Percentiles rank a stretch among this genome's conserved stretches.
These are phyloP conservation scores for Tremella fuciformis DNA, from an alignment of 768 basidiomycete species.

Conservation along the genomic window DNA sequence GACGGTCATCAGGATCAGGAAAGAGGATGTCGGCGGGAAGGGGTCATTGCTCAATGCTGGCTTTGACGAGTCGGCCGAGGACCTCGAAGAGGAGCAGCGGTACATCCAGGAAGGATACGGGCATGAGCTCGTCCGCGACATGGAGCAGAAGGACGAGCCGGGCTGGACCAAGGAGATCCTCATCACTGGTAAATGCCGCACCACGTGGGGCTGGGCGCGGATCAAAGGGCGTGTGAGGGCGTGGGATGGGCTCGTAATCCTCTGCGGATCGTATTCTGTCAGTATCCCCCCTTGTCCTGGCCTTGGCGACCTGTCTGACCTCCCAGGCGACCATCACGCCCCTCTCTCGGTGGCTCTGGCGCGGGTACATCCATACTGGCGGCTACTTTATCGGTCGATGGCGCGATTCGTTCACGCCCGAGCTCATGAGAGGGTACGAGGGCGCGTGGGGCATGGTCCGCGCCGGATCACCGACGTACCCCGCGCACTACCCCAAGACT, in stretches of 20 bases:
- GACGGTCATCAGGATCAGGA: constrained; percentile 40
- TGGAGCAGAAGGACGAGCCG: constrained; percentile 32
- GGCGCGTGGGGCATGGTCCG: constrained; percentile 41
- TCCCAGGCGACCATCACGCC: constrained; percentile 12
- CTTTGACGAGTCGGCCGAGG: constrained; percentile 25
- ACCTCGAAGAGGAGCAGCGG: constrained; percentile 22
- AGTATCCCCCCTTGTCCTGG: constrained; percentile 6
- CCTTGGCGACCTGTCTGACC: neutral
- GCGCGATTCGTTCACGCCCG: constrained; percentile 50
- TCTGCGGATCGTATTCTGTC: constrained; percentile 36
- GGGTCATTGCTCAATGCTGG: constrained; percentile 42
- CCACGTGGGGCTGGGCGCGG: constrained; percentile 42
- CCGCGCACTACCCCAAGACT: constrained; percentile 30
- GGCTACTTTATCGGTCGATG: constrained; percentile 49
- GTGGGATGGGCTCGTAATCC: constrained; percentile 49
- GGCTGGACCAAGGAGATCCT: constrained; percentile 52
- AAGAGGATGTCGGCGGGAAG: constrained; percentile 42
- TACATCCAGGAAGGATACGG: constrained; percentile 39
- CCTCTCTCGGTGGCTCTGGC: constrained; percentile 46
- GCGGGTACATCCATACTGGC: constrained; percentile 49
- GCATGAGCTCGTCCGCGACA: constrained; percentile 32
- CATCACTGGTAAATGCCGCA: constrained; percentile 35
- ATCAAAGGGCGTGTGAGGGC: constrained; percentile 43
- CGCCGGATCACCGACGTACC: constrained; percentile 36
- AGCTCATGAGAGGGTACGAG: constrained; percentile 43